A percentile compares a stretch with the other conserved stretches of the same genome.
phyloP scores from a whole-genome alignment of 495 filamentous ascomycete genomes.

The Evernia prunastri region DNA sequence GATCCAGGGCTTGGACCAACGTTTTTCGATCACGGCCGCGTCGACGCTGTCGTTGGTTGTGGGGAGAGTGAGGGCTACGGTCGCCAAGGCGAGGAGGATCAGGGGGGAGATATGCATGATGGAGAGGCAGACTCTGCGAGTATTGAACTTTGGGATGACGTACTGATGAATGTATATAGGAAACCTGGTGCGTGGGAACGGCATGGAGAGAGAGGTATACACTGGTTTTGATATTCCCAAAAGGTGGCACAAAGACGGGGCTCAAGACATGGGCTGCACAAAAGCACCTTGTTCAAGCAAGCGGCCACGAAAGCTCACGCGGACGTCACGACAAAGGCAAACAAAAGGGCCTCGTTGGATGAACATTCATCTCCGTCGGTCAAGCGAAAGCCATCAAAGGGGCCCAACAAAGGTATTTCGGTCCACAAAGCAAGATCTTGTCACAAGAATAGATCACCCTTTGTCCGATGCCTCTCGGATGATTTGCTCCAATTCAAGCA shows the following conservation, averaged over 20 bases:
- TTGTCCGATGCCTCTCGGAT: neutral
- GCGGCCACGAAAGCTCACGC: neutral
- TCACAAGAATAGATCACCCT: neutral
- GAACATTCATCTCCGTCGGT: neutral
- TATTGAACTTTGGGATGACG: neutral
- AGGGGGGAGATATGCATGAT: neutral
- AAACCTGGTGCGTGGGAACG: neutral
- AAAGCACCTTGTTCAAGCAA: neutral
- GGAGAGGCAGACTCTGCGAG: neutral
- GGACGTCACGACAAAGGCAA: neutral
- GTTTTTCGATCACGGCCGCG: neutral
- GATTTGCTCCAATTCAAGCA: no score
- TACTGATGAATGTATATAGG: neutral
- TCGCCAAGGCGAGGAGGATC: neutral
- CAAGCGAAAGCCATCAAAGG: neutral
- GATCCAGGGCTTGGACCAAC: neutral
- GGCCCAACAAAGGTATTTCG: neutral
- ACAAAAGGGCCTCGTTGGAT: neutral
- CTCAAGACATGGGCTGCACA: neutral
- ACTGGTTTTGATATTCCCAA: neutral
- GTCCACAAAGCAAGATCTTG: neutral
- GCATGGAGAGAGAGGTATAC: neutral
- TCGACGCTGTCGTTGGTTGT: neutral
- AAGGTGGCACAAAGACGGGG: neutral
- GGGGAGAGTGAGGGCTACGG: neutral